Conservation (phyloP, 75 land plant genomes). For the Picea glauca region DNA sequence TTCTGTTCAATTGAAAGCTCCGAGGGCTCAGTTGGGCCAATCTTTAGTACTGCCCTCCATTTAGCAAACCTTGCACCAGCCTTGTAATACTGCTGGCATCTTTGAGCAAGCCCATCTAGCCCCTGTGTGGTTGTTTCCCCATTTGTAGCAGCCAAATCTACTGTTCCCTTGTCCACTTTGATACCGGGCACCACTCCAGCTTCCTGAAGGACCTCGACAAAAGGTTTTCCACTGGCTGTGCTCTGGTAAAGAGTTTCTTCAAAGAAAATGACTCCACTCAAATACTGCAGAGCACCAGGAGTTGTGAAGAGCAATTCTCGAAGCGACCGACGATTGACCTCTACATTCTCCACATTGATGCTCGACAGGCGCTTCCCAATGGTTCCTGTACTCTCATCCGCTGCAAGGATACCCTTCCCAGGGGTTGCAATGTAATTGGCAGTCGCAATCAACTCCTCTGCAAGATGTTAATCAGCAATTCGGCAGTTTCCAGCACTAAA, state of each 20-base stretch:
- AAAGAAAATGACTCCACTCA: constrained; percentile 43
- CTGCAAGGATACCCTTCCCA: constrained; percentile 84
- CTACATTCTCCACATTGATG: constrained; percentile 70
- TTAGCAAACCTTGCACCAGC: constrained; percentile 87
- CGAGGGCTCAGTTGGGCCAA: constrained; percentile 70
- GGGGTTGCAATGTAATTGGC: constrained; percentile 58
- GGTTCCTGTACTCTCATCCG: constrained; percentile 63
- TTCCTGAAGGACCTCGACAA: constrained; percentile 43
- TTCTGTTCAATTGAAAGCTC: constrained; percentile 77
- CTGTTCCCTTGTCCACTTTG: constrained; percentile 50
- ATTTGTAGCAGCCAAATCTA: constrained; percentile 29
- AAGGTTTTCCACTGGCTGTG: constrained; percentile 41
- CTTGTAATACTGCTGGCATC: constrained; percentile 75
- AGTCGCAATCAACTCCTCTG: constrained; percentile 34
- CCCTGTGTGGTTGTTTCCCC: constrained; percentile 59
- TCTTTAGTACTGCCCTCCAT: constrained; percentile 66
- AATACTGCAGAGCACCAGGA: constrained; percentile 34
- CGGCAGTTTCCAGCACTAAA: no score
- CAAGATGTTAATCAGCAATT: background rate
- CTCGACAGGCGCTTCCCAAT: constrained; percentile 54
- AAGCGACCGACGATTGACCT: constrained; percentile 46
- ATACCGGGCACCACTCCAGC: constrained; percentile 44
- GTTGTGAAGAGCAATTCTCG: constrained; percentile 38
- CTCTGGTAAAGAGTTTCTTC: constrained; percentile 29
- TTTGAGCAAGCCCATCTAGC: constrained; percentile 57